phyloP scores from a whole-genome alignment of 768 basidiomycete species.

The Hortiboletus campestris region DNA sequence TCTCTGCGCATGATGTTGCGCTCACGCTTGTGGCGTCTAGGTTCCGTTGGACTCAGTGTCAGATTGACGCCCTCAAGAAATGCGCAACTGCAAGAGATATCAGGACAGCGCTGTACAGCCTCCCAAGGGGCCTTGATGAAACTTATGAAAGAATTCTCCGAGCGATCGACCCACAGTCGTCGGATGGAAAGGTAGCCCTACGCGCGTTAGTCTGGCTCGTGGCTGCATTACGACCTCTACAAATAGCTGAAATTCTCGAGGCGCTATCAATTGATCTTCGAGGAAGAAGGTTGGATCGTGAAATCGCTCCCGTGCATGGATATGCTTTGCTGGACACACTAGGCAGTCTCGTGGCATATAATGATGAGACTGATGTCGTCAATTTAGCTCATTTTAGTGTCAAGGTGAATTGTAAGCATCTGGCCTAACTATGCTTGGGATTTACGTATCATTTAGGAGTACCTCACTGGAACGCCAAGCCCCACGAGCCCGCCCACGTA shows the following conservation, averaged over 20 bases:
- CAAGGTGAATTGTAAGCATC: slow-evolving; percentile 3
- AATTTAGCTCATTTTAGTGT: slow-evolving; percentile 17
- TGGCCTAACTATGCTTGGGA: not conserved
- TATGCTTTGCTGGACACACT: slow-evolving; percentile 1
- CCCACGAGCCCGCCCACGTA: not conserved
- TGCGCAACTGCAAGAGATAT: slow-evolving; percentile 5
- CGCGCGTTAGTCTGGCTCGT: slow-evolving; percentile 18
- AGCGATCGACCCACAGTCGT: not conserved
- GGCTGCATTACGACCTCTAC: slow-evolving; percentile 5
- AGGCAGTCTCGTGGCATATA: slow-evolving; percentile 13
- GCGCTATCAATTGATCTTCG: slow-evolving; percentile 12
- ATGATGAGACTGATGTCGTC: not conserved
- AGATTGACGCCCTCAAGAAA: slow-evolving; percentile 8
- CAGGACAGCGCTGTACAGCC: slow-evolving; percentile 1
- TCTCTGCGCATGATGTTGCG: not conserved
- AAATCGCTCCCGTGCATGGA: not conserved
- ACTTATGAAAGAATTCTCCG: slow-evolving; percentile 20
- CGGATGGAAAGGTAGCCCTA: not conserved
- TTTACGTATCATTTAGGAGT: slow-evolving; percentile 4
- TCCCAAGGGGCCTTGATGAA: slow-evolving; percentile 14
- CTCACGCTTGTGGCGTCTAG: not conserved
- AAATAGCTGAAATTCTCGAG: slow-evolving; percentile 3
- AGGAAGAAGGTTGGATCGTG: not conserved
- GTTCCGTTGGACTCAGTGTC: slow-evolving; percentile 22
- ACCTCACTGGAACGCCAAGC: not conserved